Evolutionary conservation across 2,329 filamentous ascomycete species (phyloP).

Genomic region (Claviceps capensis): DNA sequence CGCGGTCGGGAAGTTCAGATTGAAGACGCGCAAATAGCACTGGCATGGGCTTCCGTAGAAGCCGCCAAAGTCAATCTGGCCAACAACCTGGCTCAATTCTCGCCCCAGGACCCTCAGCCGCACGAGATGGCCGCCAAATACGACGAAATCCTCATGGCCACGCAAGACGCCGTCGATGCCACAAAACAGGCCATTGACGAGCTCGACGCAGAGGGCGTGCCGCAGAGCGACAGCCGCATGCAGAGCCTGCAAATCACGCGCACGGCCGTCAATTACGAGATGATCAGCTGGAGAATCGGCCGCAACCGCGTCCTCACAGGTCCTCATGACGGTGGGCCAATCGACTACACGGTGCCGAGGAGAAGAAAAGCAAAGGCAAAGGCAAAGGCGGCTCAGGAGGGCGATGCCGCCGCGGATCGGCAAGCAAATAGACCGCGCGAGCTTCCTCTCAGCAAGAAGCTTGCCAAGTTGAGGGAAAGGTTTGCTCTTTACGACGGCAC

Average conservation of each 20-base stretch:
- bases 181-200: slow-evolving; percentile 91
- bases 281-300: slow-evolving; percentile 89
- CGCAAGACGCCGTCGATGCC: slow-evolving; percentile 87
- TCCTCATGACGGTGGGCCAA: slow-evolving; percentile 58
- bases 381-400: slow-evolving; percentile 14
- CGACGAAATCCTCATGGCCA: slow-evolving; percentile 77
- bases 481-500: slow-evolving; percentile 84
- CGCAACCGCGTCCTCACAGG: slow-evolving; percentile 83
- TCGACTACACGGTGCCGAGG: slow-evolving; percentile 34
- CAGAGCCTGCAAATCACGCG: slow-evolving; percentile 86
- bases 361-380: slow-evolving; percentile 34
- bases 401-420: slow-evolving; percentile 20
- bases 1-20: slow-evolving; percentile 73
- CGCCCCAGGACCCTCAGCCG: slow-evolving; percentile 27
- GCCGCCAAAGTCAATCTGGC: slow-evolving; percentile 36
- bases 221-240: slow-evolving; percentile 74
- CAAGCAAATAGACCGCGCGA: slow-evolving; percentile 33
- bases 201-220: slow-evolving; percentile 66
- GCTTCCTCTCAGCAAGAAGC: slow-evolving; percentile 58
- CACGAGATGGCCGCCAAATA: slow-evolving; percentile 74
- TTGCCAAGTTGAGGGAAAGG: slow-evolving; percentile 72
- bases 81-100: slow-evolving; percentile 28
- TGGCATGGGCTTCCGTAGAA: slow-evolving; percentile 61
- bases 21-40: slow-evolving; percentile 83
- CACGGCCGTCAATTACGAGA: slow-evolving; percentile 84